Evolutionary conservation across 768 basidiomycete species (phyloP).

Genomic region (Calocybe cyanea): DNA sequence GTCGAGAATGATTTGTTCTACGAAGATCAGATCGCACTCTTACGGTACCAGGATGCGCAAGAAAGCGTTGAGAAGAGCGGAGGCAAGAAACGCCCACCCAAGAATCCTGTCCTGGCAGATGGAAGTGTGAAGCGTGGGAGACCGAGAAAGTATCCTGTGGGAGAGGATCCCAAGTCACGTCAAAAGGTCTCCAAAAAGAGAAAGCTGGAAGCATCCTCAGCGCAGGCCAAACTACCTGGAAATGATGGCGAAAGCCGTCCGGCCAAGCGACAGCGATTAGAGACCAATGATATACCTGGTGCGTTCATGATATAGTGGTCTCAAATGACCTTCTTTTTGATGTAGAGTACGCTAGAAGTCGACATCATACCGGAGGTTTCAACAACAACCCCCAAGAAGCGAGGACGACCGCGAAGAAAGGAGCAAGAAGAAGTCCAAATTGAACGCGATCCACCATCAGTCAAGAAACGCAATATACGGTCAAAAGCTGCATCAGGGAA

Average conservation of each 20-base stretch:
- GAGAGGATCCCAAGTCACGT: constrained; percentile 16
- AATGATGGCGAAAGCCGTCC: constrained; percentile 13
- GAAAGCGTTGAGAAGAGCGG: constrained; percentile 29
- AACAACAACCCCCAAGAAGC: constrained; percentile 29
- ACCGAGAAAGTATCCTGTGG: constrained; percentile 40
- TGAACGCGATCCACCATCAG: constrained; percentile 11
- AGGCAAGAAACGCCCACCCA: constrained; percentile 30
- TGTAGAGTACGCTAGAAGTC: not conserved
- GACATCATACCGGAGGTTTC: not conserved
- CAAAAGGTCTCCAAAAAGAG: constrained; percentile 13
- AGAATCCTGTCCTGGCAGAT: constrained; percentile 47
- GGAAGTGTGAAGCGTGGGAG: constrained; percentile 56
- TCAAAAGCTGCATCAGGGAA: constrained; percentile 19
- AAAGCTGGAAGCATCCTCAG: constrained; percentile 18
- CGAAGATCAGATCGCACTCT: constrained; percentile 34
- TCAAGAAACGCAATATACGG: constrained; percentile 33
- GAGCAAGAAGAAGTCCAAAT: constrained; percentile 11
- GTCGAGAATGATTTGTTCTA: constrained; percentile 55
- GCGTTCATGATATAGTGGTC: not conserved
- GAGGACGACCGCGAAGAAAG: constrained; percentile 31
- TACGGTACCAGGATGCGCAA: constrained; percentile 47
- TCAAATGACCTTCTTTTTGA: not conserved
- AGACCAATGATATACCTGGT: constrained; percentile 7
- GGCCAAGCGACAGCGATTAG: constrained; percentile 24
- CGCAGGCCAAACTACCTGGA: constrained; percentile 2